Conservation (phyloP, 176 grass and related monocot genomes). For the Cocos nucifera region DNA sequence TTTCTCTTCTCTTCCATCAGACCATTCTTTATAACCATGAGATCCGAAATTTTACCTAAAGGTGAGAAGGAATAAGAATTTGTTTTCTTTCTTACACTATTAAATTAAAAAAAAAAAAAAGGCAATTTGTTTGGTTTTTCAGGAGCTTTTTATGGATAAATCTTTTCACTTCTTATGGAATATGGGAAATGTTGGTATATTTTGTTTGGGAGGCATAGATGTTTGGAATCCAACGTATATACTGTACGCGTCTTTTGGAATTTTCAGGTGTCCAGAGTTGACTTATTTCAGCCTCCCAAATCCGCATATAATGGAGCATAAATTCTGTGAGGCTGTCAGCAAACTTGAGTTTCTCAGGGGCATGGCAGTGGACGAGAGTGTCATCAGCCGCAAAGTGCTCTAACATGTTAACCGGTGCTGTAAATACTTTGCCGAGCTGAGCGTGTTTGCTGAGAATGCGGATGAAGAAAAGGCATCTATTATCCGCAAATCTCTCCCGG, state of each 20-base stretch:
- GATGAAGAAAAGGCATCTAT: constrained; percentile 44
- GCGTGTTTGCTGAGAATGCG: constrained; percentile 36
- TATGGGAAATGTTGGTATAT: no score
- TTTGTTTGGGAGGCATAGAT: no score
- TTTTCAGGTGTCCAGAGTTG: constrained; percentile 34
- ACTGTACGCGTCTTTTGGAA: not conserved
- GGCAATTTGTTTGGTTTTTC: no score
- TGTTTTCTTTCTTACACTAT: no score
- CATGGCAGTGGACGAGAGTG: constrained; percentile 54
- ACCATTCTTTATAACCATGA: no score
- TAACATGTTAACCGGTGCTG: constrained; percentile 36
- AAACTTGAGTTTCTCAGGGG: constrained; percentile 41
- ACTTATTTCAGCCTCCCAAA: constrained; percentile 48
- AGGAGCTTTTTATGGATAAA: no score
- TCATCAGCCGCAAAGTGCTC: constrained; percentile 37
- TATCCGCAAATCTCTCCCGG: constrained; percentile 43
- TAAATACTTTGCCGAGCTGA: constrained; percentile 32
- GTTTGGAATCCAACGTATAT: no score
- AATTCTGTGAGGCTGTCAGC: constrained; percentile 30
- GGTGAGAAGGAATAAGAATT: no score
- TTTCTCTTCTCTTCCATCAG: no score
- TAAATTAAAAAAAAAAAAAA: no score
- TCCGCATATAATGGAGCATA: constrained; percentile 23
- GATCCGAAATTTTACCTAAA: no score
- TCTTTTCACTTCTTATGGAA: no score